Evolutionary conservation across 495 filamentous ascomycete species (phyloP), one percentile per base, ranked within the genome.

Genomic region (Xylaria grammica): DNA sequence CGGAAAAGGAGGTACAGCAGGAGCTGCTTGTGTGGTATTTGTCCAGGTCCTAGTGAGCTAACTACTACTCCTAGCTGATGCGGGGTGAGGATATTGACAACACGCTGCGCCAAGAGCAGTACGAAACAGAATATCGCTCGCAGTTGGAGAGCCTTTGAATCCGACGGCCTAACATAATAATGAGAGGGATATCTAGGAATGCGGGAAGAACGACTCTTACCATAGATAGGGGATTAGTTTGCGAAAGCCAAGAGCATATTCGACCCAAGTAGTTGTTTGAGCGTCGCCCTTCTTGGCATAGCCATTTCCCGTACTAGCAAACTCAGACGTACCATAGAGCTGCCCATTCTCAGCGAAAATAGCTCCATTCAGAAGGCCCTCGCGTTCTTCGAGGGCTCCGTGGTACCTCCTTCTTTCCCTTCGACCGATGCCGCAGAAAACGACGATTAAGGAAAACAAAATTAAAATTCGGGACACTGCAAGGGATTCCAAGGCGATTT

Each of bases 61-160:
- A 86, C 90, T 61, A 94, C 89, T 9, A 74, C 69, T 29, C 86
- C 88, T 17, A 91, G 75, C 65, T 91, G 88, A 52, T 80, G 60
- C 15, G 90, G 91, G 1, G 91, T 87, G 34, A 89, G 67, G 4
- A 89, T 76, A 68, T 93, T 91, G 68, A 93, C 75, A 13, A 80
- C 78, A 49, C 90, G 84, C 72, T 91, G 88, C 15, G 85, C 58
- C 30, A 91, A 65, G 15, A 91, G 82, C 38, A 93, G 79, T 19
- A 80, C 17, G 60, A 92, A 87, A 72, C 91, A 93, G 15, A 56
- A 42, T 26, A 24, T 24, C 10, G 36, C 53, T 13, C 53, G 53
- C 3, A n/a, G 4, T 10, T 56, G 53, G 27, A 56, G 34, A 9
- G 29, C 17, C 15, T 15, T 30, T 7, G 29, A 34, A 36, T 54